Evolutionary conservation across 371 early-diverging fungal species (phyloP).

Genomic region (Actinomortierella ambigua): DNA sequence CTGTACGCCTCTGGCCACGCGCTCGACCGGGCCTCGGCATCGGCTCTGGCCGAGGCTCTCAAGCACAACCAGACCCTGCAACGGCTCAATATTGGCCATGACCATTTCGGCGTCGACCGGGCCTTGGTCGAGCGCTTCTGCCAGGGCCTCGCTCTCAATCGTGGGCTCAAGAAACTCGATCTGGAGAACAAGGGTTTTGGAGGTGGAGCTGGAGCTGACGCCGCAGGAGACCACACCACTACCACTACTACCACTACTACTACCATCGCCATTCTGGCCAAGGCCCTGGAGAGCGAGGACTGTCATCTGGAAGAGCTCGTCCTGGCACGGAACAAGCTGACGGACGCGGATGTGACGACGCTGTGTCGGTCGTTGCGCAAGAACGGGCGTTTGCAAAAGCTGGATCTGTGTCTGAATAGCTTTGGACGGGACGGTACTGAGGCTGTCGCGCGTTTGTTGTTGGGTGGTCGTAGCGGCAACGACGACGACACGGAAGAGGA

Average conservation of each 20-base stretch:
- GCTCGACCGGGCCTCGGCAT: conserved; percentile 49
- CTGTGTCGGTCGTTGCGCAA: conserved; percentile 33
- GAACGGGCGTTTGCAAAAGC: conserved; percentile 23
- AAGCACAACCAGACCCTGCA: conserved; percentile 56
- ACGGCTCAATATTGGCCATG: conserved; percentile 54
- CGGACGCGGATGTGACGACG: conserved; percentile 39
- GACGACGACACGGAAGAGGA: too few species aligned
- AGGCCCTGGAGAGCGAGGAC: conserved; percentile 39
- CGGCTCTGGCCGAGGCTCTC: conserved; percentile 49
- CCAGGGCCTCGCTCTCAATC: conserved; percentile 58
- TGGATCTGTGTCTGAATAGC: conserved; percentile 54
- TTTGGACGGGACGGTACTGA: conserved; percentile 49
- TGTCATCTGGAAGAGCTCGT: conserved; percentile 47
- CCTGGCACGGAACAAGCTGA: conserved; percentile 56
- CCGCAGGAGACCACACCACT: background rate
- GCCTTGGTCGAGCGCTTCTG: conserved; percentile 44
- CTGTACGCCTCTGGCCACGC: conserved; percentile 64
- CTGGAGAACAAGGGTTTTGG: conserved; percentile 62
- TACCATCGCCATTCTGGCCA: conserved; percentile 15
- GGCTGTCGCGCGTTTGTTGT: conserved; percentile 26
- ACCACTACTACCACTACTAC: conserved; percentile 5
- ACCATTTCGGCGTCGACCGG: conserved; percentile 48
- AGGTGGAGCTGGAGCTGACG: conserved; percentile 12
- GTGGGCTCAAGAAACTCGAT: conserved; percentile 56
- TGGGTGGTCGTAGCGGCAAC: conserved; percentile 7